These are phyloP conservation scores for Gymnopilus junonius DNA, from an alignment of 768 basidiomycete species.

Conservation along the genomic window DNA sequence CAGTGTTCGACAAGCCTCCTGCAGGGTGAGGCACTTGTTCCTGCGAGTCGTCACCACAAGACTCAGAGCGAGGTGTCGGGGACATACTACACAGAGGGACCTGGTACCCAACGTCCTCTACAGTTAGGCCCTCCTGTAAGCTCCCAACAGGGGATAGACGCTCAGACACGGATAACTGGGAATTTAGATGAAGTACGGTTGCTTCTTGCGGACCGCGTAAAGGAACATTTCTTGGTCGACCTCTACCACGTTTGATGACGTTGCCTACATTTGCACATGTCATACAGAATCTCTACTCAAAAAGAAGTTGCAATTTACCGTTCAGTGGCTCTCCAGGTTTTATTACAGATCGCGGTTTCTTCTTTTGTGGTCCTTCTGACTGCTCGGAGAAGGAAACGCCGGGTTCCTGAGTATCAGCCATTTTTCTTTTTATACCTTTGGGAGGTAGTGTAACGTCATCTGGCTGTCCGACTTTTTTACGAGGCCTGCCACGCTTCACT, in stretches of 20 bases:
- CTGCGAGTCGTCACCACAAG: background rate
- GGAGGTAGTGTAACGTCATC: background rate
- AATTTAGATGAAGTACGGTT: background rate
- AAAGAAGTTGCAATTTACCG: background rate
- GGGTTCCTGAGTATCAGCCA: conserved; percentile 18
- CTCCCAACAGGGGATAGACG: background rate
- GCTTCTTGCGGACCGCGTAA: background rate
- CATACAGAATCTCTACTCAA: background rate
- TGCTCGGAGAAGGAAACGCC: background rate
- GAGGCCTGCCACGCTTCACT: conserved; percentile 63
- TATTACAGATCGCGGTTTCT: conserved; percentile 12
- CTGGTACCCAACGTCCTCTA: background rate
- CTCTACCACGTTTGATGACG: background rate
- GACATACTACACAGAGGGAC: background rate
- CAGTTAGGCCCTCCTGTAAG: background rate
- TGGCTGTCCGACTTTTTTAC: conserved; percentile 33
- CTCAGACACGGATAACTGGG: background rate
- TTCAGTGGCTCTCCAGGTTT: background rate
- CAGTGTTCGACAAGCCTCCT: background rate
- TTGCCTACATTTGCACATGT: background rate
- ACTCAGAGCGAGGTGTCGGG: background rate
- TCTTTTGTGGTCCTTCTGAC: background rate
- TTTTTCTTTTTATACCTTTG: conserved; percentile 21
- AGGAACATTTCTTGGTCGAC: conserved; percentile 6
- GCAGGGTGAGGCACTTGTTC: background rate